Evolutionary conservation across 129 eudicot species (phyloP).

Genomic region (Centrapalus pauciflorus): DNA sequence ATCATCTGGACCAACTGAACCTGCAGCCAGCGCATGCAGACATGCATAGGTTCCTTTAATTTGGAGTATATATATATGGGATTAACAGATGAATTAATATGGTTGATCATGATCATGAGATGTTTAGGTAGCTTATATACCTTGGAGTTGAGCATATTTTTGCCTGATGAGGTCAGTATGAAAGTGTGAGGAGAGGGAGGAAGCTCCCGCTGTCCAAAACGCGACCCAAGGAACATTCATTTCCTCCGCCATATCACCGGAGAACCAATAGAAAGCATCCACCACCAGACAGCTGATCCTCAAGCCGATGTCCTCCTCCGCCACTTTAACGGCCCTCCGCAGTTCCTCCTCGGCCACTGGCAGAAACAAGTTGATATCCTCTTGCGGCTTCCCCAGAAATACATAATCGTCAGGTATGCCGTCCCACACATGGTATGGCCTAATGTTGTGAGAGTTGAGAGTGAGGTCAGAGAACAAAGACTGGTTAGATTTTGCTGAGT

Average conservation of each 20-base stretch:
- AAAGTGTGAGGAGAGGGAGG: slow-evolving; percentile 38
- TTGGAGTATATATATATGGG: not conserved
- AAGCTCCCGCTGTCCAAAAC: slow-evolving; percentile 45
- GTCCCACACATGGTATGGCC: slow-evolving; percentile 38
- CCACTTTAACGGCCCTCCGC: slow-evolving; percentile 32
- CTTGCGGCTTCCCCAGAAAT: slow-evolving; percentile 32
- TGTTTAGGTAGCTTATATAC: slow-evolving; percentile 16
- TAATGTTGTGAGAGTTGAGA: slow-evolving; percentile 14
- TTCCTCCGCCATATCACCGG: slow-evolving; percentile 48
- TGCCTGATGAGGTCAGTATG: slow-evolving; percentile 47
- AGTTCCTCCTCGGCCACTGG: slow-evolving; percentile 44
- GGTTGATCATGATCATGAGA: no score
- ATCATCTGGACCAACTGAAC: slow-evolving; percentile 25
- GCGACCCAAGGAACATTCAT: slow-evolving; percentile 61
- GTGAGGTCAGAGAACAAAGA: slow-evolving; percentile 10
- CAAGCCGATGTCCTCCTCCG: slow-evolving; percentile 36
- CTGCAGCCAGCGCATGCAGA: no score
- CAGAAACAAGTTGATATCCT: slow-evolving; percentile 43
- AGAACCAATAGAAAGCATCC: slow-evolving; percentile 65
- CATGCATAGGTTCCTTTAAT: not conserved
- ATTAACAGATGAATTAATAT: no score
- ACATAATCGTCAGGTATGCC: slow-evolving; percentile 43
- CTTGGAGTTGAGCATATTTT: slow-evolving; percentile 21
- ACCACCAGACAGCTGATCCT: slow-evolving; percentile 42
- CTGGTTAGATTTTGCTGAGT: slow-evolving; percentile 20